These are phyloP conservation scores for Telopea speciosissima DNA, from an alignment of 177 flowering plant genomes.

Conservation along the genomic window DNA sequence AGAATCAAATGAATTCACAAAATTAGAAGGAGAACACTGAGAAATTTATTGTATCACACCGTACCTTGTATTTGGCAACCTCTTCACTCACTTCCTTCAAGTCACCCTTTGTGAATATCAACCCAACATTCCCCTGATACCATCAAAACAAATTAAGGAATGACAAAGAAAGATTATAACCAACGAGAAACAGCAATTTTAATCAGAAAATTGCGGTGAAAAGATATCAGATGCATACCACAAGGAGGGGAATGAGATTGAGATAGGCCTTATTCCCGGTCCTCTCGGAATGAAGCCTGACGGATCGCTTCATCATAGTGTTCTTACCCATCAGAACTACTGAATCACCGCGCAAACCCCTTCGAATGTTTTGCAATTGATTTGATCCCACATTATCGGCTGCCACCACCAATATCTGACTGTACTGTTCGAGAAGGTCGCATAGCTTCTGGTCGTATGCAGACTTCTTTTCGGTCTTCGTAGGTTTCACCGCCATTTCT, in stretches of 20 bases:
- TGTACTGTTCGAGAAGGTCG: conserved; percentile 59
- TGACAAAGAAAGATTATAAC: too few relatives aligned
- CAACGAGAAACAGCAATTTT: too few relatives aligned
- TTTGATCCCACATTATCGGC: conserved; percentile 91
- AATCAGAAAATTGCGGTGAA: neutral
- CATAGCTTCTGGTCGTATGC: conserved; percentile 74
- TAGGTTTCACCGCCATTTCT: conserved; percentile 45
- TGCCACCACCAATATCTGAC: conserved; percentile 56
- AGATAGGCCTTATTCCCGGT: conserved; percentile 61
- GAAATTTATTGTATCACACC: too few relatives aligned
- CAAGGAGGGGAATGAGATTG: conserved; percentile 67
- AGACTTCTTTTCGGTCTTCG: conserved; percentile 75
- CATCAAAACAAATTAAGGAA: conserved; percentile 6
- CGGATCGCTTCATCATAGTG: conserved; percentile 85
- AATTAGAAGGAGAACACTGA: too few relatives aligned
- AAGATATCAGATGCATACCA: too few relatives aligned
- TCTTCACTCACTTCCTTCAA: conserved; percentile 73
- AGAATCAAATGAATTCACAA: too few relatives aligned
- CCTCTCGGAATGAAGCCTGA: conserved; percentile 67
- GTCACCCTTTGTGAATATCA: conserved; percentile 75
- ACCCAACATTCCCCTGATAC: conserved; percentile 59
- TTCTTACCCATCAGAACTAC: conserved; percentile 91
- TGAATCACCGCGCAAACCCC: conserved; percentile 72
- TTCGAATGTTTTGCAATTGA: conserved; percentile 71
- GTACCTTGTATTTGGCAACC: conserved; percentile 74